Evolutionary conservation across 225 moss, liverwort and hornwort genomes (phyloP).

Genomic region (Physcomitrium patens): DNA sequence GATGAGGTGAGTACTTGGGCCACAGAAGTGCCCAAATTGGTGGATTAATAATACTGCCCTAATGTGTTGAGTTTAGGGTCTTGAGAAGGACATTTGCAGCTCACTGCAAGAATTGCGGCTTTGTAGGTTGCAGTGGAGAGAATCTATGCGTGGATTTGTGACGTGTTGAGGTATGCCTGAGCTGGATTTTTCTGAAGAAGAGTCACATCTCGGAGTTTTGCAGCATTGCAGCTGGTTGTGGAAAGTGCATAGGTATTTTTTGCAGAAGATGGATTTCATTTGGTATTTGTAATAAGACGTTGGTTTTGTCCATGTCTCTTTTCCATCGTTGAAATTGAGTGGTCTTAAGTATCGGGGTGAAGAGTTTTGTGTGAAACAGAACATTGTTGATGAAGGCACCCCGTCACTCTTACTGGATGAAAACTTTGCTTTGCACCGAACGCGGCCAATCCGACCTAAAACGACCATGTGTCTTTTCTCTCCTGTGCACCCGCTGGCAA

Average conservation of each 20-base stretch:
- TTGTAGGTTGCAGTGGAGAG: not conserved
- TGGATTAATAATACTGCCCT: not conserved
- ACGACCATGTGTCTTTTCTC: not conserved
- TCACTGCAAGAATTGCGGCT: not conserved
- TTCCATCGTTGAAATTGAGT: not conserved
- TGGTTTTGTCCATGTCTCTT: not conserved
- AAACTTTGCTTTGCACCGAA: too few species aligned
- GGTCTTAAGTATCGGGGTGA: not conserved
- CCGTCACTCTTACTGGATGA: not conserved
- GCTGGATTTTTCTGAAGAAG: too few species aligned
- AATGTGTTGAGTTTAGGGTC: constrained; percentile 12
- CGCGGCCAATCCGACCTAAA: too few species aligned
- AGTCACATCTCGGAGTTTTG: too few species aligned
- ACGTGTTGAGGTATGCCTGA: not conserved
- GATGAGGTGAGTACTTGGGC: not conserved
- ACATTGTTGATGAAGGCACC: not conserved
- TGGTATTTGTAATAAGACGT: not conserved
- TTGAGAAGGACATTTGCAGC: not conserved
- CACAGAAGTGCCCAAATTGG: not conserved
- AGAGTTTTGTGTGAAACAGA: constrained; percentile 4
- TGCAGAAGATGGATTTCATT: not conserved
- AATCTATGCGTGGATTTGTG: not conserved
- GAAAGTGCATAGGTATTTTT: too few species aligned
- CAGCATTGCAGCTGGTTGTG: too few species aligned
- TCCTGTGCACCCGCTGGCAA: not conserved